These are phyloP conservation scores for Trichoderma sp. DNA, from an alignment of 2,329 filamentous ascomycete species.

Conservation along the genomic window DNA sequence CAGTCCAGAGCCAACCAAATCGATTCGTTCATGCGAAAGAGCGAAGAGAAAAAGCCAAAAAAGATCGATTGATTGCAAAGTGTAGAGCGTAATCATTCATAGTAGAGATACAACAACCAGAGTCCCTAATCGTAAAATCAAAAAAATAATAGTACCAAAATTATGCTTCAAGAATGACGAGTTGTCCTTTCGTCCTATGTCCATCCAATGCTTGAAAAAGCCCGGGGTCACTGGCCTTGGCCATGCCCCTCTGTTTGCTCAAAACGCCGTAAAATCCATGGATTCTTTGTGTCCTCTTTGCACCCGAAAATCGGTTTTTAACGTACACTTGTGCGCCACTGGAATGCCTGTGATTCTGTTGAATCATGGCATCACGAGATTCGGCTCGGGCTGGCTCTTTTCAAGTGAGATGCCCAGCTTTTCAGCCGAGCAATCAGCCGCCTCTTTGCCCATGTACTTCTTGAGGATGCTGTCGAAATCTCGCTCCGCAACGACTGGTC, in stretches of 20 bases:
- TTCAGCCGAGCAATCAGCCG: conserved; percentile 35
- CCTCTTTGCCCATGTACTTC: conserved; percentile 56
- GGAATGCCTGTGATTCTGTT: not conserved
- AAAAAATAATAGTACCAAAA: not conserved
- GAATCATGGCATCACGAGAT: conserved; percentile 17
- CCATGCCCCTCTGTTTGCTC: conserved; percentile 13
- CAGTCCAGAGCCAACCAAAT: not conserved
- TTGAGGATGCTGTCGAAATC: conserved; percentile 81
- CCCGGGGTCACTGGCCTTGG: conserved; percentile 1
- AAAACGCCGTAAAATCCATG: conserved; percentile 20
- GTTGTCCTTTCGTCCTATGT: conserved; percentile 14
- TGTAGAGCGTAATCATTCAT: not conserved
- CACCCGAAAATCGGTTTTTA: conserved; percentile 1
- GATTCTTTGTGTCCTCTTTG: conserved; percentile 9
- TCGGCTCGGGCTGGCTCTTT: conserved; percentile 26
- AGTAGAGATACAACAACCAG: conserved; percentile 7
- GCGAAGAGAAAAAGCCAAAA: not conserved
- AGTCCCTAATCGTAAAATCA: conserved; percentile 8
- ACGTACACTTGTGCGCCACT: conserved; percentile 19
- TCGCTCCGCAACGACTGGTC: conserved; percentile 82
- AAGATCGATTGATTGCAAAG: not conserved
- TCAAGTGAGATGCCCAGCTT: conserved; percentile 60
- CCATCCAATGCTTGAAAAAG: conserved; percentile 10
- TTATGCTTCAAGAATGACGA: conserved; percentile 16
- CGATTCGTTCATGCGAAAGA: not conserved